Base-by-base conservation (phyloP, 2,329 filamentous ascomycete genomes). In the Colletotrichum cordylinicola region DNA sequence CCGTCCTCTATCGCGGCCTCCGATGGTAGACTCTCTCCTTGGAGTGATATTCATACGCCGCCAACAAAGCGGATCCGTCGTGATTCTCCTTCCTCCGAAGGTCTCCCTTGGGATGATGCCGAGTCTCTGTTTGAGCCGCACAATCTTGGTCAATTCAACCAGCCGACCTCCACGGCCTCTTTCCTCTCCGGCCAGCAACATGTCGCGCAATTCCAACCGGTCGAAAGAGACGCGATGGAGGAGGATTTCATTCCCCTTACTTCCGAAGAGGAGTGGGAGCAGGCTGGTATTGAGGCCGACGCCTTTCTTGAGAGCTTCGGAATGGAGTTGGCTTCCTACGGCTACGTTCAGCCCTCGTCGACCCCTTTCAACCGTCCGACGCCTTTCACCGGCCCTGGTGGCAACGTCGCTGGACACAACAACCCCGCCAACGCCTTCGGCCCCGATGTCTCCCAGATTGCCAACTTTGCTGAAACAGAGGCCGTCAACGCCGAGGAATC, bases 1-100 rank as follows among this genome's bases (percentile, higher is more conserved):
- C n/a, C 13, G n/a, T 52, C n/a, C n/a, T 52, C 43, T 52, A 24
- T 52, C 10, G 43, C n/a, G 12, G 43, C 33, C 16, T 31, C 52
- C 18, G 73, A 78, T 12, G 80, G 80, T 35, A 78, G 81, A 27
- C 72, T 82, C 27, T 80, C 80, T 29, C 79, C 81, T 39, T 82
- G 79, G 81, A 78, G 80, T 48, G 78, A 79, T 48, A 80, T 81
- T 37, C 15, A 75, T 12, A 56, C 48, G 21, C 73, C 73, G 6
- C 4, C 56, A n/a, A 72, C 67, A 43, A 75, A 67, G 64, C 62
- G 31, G n/a, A 35, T 29, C 15, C 62, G 35, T 35, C 39, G 62
- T 43, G 15, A 55, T 3, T 27, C n/a, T 35, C n/a, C 66, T 39
- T 16, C 16, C 13, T 33, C n/a, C 8, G 31, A 21, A 29, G 62